These are phyloP conservation scores for Zoysia matrella DNA, from an alignment of 202 grass and related monocot species.

Conservation along the genomic window DNA sequence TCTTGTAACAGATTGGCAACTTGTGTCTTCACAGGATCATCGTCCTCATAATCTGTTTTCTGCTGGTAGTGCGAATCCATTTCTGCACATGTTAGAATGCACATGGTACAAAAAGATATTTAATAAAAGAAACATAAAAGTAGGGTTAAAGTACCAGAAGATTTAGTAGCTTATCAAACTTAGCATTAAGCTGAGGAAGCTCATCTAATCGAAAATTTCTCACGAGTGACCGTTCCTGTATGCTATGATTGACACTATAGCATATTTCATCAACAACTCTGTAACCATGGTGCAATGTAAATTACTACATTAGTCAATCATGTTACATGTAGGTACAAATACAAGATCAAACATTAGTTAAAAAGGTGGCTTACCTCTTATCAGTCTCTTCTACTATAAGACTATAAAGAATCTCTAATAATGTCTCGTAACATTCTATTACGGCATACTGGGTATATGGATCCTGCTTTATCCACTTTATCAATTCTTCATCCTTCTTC, in stretches of 20 bases:
- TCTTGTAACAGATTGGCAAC: constrained; percentile 60
- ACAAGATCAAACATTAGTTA: constrained; percentile 1
- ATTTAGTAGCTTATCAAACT: constrained; percentile 49
- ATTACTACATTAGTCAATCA: constrained; percentile 7
- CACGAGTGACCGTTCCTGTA: neutral
- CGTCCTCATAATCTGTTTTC: too few relatives aligned
- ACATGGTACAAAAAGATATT: neutral
- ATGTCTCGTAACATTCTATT: constrained; percentile 61
- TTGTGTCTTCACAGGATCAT: constrained; percentile 3
- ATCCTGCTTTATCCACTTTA: constrained; percentile 50
- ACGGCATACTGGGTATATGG: constrained; percentile 50
- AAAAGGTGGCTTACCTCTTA: constrained; percentile 43
- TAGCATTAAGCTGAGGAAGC: constrained; percentile 54
- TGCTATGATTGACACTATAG: constrained; percentile 10
- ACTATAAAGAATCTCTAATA: constrained; percentile 44
- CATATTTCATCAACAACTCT: constrained; percentile 45
- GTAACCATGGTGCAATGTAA: constrained; percentile 1
- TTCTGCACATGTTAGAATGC: neutral
- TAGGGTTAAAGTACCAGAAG: constrained; percentile 43
- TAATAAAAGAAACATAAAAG: too few relatives aligned
- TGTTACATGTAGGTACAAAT: neutral
- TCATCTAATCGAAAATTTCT: constrained; percentile 48
- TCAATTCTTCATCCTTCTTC: constrained; percentile 53
- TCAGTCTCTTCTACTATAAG: constrained; percentile 34
- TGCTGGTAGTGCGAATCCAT: too few relatives aligned